Percentiles rank a stretch among this genome's conserved stretches.
phyloP scores from a whole-genome alignment of 2,329 filamentous ascomycete genomes.

The Trichophyton mentagrophytes region DNA sequence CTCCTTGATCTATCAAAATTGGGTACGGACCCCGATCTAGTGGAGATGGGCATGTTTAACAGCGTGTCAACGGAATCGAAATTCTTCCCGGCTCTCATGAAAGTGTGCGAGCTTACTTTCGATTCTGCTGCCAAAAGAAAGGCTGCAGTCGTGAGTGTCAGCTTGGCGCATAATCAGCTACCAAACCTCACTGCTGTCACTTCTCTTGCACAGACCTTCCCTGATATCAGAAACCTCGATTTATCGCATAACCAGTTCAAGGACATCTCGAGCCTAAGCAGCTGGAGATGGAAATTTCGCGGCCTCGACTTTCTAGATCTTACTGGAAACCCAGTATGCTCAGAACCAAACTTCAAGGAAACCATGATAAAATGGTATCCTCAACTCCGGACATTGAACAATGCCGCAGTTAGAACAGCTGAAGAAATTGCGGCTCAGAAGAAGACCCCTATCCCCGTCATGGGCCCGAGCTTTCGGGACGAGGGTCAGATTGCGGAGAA shows the following conservation, averaged over 20 bases:
- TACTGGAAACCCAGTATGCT: slow-evolving; percentile 60
- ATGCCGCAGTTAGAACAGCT: slow-evolving; percentile 57
- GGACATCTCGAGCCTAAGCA: slow-evolving; percentile 52
- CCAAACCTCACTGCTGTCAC: slow-evolving; percentile 60
- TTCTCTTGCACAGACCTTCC: slow-evolving; percentile 63
- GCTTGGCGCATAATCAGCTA: slow-evolving; percentile 68
- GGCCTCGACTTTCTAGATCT: slow-evolving; percentile 70
- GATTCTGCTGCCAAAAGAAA: slow-evolving; percentile 57
- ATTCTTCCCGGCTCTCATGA: slow-evolving; percentile 85
- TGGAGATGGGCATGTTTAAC: slow-evolving; percentile 63
- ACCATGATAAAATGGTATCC: slow-evolving; percentile 75
- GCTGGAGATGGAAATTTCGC: slow-evolving; percentile 68
- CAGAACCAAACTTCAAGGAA: slow-evolving; percentile 47
- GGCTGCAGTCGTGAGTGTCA: slow-evolving; percentile 69
- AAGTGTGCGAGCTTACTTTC: slow-evolving; percentile 67
- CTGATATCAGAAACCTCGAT: slow-evolving; percentile 77
- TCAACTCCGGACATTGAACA: slow-evolving; percentile 63
- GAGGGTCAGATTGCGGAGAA: slow-evolving; percentile 60
- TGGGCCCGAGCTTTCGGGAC: slow-evolving; percentile 58
- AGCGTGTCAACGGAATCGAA: slow-evolving; percentile 61
- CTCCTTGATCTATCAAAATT: slow-evolving; percentile 73
- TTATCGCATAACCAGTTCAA: slow-evolving; percentile 71
- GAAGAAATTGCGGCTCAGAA: slow-evolving; percentile 50
- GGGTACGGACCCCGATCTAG: slow-evolving; percentile 56
- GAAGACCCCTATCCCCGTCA: slow-evolving; percentile 49